phyloP scores from a whole-genome alignment of 2,329 filamentous ascomycete species.

The Lachnellula suecica region DNA sequence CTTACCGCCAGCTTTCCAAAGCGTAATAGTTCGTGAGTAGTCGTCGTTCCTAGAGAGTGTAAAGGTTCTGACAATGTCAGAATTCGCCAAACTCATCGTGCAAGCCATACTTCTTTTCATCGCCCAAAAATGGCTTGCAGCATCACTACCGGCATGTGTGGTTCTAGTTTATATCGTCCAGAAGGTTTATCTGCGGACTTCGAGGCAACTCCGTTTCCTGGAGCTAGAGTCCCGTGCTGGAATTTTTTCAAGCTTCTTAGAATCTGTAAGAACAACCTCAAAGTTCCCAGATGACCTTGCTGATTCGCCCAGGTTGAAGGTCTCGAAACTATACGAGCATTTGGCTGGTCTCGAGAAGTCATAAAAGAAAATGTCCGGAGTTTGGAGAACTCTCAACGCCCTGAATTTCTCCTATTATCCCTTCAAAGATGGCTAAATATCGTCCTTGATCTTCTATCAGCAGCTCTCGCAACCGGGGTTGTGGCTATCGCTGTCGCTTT shows the following conservation, averaged over 20 bases:
- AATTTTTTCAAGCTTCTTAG: slow-evolving; percentile 40
- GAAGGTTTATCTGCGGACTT: slow-evolving; percentile 58
- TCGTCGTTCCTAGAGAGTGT: slow-evolving; percentile 25
- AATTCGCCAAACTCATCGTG: slow-evolving; percentile 35
- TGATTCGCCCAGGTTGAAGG: slow-evolving; percentile 40
- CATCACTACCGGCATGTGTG: slow-evolving; percentile 50
- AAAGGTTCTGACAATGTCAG: slow-evolving; percentile 8
- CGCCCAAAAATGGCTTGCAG: slow-evolving; percentile 44
- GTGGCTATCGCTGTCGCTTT: slow-evolving; percentile 19
- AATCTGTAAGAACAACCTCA: slow-evolving; percentile 32
- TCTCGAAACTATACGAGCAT: slow-evolving; percentile 53
- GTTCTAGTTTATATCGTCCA: slow-evolving; percentile 50
- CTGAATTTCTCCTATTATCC: slow-evolving; percentile 54
- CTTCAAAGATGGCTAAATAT: slow-evolving; percentile 57
- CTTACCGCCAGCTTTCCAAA: slow-evolving; percentile 31
- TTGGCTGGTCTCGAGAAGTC: slow-evolving; percentile 49
- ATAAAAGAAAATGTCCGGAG: slow-evolving; percentile 45
- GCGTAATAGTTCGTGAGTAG: slow-evolving; percentile 36
- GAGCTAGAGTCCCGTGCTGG: slow-evolving; percentile 63
- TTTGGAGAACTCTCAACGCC: slow-evolving; percentile 53
- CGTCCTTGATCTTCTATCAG: slow-evolving; percentile 35
- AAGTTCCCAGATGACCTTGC: background rate
- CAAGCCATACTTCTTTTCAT: slow-evolving; percentile 49
- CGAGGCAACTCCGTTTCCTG: slow-evolving; percentile 57
- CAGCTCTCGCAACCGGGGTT: slow-evolving; percentile 12